Percentiles rank a stretch among this genome's conserved stretches.
Evolutionary conservation across 495 filamentous ascomycete genomes (phyloP).

Genomic region (Xylaria acuta): DNA sequence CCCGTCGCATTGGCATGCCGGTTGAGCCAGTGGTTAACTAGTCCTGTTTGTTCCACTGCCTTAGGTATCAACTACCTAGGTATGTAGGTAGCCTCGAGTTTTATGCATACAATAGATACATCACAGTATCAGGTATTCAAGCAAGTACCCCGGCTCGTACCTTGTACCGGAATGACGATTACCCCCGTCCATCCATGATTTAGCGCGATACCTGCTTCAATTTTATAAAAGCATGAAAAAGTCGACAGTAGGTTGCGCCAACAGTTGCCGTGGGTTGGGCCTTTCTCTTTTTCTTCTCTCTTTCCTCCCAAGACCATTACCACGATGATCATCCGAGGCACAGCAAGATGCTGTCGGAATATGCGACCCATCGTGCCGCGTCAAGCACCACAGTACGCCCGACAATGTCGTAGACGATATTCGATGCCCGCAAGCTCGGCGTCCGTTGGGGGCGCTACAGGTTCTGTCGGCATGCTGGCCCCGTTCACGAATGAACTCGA

Average conservation of each 20-base stretch:
- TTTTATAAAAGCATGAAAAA: neutral
- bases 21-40: conserved; percentile 12
- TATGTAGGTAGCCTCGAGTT: too few relatives aligned
- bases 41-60: too few relatives aligned
- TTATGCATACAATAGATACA: neutral
- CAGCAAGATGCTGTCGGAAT: conserved; percentile 37
- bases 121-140: neutral
- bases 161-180: conserved; percentile 3
- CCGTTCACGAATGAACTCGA: conserved; percentile 83
- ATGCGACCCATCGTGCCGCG: conserved; percentile 35
- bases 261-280: neutral
- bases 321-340: conserved; percentile 37
- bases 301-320: neutral
- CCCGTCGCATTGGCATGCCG: conserved; percentile 12
- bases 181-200: neutral
- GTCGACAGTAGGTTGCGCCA: conserved; percentile 7
- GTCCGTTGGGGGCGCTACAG: conserved; percentile 35
- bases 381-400: conserved; percentile 29
- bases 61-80: too few relatives aligned
- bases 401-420: conserved; percentile 49
- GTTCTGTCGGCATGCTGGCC: conserved; percentile 57
- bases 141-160: neutral
- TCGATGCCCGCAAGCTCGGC: conserved; percentile 45
- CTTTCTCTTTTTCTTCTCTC: neutral
- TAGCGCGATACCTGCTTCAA: conserved; percentile 15